These are phyloP conservation scores for Phyllosticta ampelicida DNA, from an alignment of 2,329 filamentous ascomycete genomes.

Conservation along the genomic window DNA sequence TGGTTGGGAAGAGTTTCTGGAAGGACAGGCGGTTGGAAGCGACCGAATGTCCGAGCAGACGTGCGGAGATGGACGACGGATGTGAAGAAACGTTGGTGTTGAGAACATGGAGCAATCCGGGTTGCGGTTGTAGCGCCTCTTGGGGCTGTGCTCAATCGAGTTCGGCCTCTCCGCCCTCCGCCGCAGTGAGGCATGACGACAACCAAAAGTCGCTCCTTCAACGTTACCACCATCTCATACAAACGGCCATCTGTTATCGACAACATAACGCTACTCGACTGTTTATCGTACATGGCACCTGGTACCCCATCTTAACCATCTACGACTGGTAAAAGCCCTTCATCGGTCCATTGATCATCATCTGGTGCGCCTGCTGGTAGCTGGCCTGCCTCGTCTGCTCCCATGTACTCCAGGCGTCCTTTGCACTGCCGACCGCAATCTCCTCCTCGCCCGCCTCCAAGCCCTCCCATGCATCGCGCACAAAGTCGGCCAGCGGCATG, in stretches of 20 bases:
- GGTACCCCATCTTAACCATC: too few species aligned
- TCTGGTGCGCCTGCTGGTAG: constrained; percentile 2
- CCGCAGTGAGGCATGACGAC: neutral
- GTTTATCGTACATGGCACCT: too few species aligned
- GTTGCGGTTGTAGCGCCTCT: neutral
- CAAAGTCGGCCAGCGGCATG: constrained; percentile 45
- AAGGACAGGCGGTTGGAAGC: neutral
- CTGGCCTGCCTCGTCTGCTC: constrained; percentile 38
- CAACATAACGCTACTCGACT: too few species aligned
- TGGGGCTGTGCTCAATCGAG: neutral
- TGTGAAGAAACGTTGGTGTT: neutral
- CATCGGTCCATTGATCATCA: constrained; percentile 1
- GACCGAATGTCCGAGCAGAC: neutral
- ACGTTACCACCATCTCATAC: neutral
- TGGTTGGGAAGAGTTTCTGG: neutral
- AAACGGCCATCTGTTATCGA: too few species aligned
- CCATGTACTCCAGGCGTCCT: constrained; percentile 33
- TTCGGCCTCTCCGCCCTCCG: neutral
- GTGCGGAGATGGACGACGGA: neutral
- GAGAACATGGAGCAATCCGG: neutral
- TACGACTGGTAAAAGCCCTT: constrained; percentile 5
- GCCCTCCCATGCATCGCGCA: constrained; percentile 38
- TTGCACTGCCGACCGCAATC: constrained; percentile 38
- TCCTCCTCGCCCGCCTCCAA: constrained; percentile 40
- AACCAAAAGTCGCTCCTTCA: neutral